Conservation (phyloP, 176 grass and related monocot genomes). For the Luzula sylvatica region DNA sequence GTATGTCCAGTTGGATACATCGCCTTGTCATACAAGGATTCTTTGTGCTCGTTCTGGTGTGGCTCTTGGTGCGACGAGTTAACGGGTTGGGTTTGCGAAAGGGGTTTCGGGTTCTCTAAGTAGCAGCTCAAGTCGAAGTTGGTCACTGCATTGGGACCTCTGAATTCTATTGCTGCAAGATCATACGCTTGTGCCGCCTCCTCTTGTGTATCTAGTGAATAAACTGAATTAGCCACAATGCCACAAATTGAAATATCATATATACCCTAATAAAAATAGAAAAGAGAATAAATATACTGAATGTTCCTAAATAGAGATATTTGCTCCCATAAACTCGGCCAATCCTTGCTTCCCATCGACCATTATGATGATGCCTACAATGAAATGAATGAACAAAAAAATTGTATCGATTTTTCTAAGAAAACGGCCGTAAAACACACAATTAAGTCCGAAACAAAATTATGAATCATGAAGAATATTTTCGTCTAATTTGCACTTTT, state of each 20-base stretch:
- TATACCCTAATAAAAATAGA: neutral
- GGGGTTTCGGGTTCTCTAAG: conserved; percentile 28
- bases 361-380: conserved; percentile 35
- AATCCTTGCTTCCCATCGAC: conserved; percentile 35
- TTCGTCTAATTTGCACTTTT: too few relatives aligned
- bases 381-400: neutral
- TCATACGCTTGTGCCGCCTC: conserved; percentile 94
- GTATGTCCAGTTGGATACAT: neutral
- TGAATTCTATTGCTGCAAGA: conserved; percentile 83
- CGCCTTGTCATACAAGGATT: neutral
- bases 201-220: conserved; percentile 63
- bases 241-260: too few relatives aligned
- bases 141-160: conserved; percentile 66
- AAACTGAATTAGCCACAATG: neutral
- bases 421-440: too few relatives aligned
- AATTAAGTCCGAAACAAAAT: too few relatives aligned
- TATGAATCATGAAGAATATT: too few relatives aligned
- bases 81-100: conserved; percentile 27
- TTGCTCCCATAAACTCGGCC: conserved; percentile 36
- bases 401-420: too few relatives aligned
- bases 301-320: conserved; percentile 38
- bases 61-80: conserved; percentile 27
- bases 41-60: conserved; percentile 17
- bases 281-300: conserved; percentile 21
- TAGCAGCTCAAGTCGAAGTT: conserved; percentile 84